A percentile compares a stretch with the other conserved stretches of the same genome.
phyloP scores from a whole-genome alignment of 257 asterid species.

The Thymus mandschuricus region DNA sequence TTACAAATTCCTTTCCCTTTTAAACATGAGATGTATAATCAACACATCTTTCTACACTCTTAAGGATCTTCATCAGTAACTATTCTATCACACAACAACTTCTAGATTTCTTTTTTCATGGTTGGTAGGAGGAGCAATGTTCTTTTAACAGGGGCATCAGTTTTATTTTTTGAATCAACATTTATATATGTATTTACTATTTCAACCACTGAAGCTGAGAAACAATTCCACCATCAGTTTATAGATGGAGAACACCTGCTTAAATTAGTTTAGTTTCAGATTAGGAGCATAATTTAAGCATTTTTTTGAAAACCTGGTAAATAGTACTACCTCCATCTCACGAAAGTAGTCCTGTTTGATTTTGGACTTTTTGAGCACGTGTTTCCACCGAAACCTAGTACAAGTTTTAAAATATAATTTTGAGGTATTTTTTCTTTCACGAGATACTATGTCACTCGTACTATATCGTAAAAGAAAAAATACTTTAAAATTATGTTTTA shows the following conservation, averaged over 20 bases:
- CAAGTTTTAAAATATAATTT: no score
- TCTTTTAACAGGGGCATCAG: neutral
- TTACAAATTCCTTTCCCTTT: neutral
- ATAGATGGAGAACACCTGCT: slow-evolving; percentile 2
- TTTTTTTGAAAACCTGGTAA: slow-evolving; percentile 1
- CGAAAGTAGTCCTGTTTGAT: no score
- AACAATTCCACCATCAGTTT: neutral
- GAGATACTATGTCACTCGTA: no score
- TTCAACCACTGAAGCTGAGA: slow-evolving; percentile 23
- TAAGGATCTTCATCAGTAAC: slow-evolving; percentile 5
- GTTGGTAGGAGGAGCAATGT: neutral
- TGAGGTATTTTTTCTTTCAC: no score
- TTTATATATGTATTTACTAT: neutral
- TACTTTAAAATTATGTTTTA: no score
- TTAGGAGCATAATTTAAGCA: neutral
- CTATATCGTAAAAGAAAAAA: no score
- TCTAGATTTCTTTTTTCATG: neutral
- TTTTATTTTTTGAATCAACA: neutral
- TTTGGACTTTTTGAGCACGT: no score
- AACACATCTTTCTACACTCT: neutral
- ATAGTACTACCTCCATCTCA: no score
- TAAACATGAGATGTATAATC: neutral
- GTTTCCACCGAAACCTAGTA: no score
- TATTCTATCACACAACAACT: slow-evolving; percentile 12
- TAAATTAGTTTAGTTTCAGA: slow-evolving; percentile 1